Percentiles rank a stretch among this genome's conserved stretches.
These are phyloP conservation scores for Pterocarpus macrocarpus DNA, from an alignment of 306 rosid genomes.

Conservation along the genomic window DNA sequence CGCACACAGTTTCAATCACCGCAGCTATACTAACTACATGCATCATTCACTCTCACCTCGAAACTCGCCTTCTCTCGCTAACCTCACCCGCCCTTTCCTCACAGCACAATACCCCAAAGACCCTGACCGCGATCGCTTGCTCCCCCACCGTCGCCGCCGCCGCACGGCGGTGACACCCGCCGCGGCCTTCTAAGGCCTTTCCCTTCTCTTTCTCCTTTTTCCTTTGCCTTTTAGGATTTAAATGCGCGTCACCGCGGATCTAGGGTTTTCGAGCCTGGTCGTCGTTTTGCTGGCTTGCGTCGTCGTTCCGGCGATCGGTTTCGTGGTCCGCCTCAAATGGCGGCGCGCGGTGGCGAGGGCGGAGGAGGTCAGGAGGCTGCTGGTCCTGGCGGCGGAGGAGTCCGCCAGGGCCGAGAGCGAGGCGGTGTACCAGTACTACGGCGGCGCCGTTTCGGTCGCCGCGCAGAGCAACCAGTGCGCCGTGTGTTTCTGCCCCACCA, in stretches of 20 bases:
- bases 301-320: constrained; percentile 58
- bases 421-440: constrained; percentile 49
- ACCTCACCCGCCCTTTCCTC: constrained; percentile 27
- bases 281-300: constrained; percentile 47
- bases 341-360: constrained; percentile 62
- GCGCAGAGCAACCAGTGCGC: constrained; percentile 59
- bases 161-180: constrained; percentile 52
- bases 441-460: constrained; percentile 21
- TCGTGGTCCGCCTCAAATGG: constrained; percentile 61
- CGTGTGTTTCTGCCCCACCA: constrained; percentile 77
- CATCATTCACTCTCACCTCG: constrained; percentile 41
- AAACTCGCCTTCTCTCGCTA: not conserved
- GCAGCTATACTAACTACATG: constrained; percentile 28
- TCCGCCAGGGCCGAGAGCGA: constrained; percentile 78
- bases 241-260: constrained; percentile 78
- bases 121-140: constrained; percentile 48
- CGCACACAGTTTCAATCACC: not conserved
- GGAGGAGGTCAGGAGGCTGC: constrained; percentile 78
- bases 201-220: not conserved
- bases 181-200: not conserved
- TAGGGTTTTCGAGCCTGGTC: constrained; percentile 77
- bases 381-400: constrained; percentile 77
- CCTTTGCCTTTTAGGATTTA: constrained; percentile 29
- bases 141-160: constrained; percentile 39
- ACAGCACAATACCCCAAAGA: not conserved